These are phyloP conservation scores for Solanum rostratum DNA, from an alignment of 257 asterid genomes.

Conservation along the genomic window DNA sequence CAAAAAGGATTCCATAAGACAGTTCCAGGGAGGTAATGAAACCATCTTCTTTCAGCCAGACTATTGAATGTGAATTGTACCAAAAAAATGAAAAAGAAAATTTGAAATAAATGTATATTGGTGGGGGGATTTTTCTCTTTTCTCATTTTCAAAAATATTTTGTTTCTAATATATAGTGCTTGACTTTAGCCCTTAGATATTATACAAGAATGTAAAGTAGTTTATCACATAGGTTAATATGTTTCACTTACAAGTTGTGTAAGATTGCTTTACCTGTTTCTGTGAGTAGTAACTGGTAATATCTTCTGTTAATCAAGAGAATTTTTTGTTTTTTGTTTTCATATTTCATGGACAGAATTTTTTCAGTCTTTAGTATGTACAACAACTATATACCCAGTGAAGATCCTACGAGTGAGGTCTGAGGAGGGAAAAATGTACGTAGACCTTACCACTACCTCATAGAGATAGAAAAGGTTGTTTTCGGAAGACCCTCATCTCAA, in stretches of 20 bases:
- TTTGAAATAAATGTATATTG: slow-evolving; percentile 25
- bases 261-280: not conserved
- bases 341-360: not conserved
- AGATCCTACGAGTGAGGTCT: too few species aligned
- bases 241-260: not conserved
- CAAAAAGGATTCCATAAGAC: slow-evolving; percentile 35
- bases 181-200: not conserved
- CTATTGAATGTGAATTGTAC: slow-evolving; percentile 5
- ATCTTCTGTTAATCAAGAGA: not conserved
- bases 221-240: not conserved
- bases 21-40: slow-evolving; percentile 7
- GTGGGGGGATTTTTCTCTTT: slow-evolving; percentile 5
- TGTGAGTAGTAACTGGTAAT: not conserved
- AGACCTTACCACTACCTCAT: too few species aligned
- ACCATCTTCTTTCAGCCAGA: slow-evolving; percentile 6
- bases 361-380: not conserved
- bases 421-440: too few species aligned
- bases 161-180: slow-evolving; percentile 10
- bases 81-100: slow-evolving; percentile 2
- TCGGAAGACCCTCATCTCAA: too few species aligned
- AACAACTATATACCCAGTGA: not conserved
- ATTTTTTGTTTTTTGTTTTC: not conserved
- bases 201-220: not conserved
- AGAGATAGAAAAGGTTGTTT: too few species aligned
- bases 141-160: not conserved